Percentiles rank a stretch among this genome's conserved stretches.
These are phyloP conservation scores for Platanthera guangdongensis DNA, from an alignment of 106 monocot genomes.

Conservation along the genomic window DNA sequence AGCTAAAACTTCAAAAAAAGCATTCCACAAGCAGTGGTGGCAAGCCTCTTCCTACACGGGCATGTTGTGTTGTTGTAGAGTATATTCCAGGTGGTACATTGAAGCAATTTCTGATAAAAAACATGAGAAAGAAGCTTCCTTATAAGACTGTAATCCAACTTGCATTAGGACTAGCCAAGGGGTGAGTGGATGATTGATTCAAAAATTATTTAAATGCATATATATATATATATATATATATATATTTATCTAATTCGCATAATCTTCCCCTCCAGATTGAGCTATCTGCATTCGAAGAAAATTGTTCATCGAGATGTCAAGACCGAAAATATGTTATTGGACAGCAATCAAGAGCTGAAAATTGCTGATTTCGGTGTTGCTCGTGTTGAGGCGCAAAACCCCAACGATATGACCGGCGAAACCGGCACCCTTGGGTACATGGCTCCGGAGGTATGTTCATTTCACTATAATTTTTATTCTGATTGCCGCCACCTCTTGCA, in stretches of 20 bases:
- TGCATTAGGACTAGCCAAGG: conserved; percentile 59
- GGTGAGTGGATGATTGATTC: conserved; percentile 19
- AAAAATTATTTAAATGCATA: no score
- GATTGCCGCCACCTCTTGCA: no score
- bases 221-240: no score
- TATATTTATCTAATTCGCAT: no score
- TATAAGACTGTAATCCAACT: conserved; percentile 52
- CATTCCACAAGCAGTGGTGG: conserved; percentile 19
- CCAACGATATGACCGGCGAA: conserved; percentile 56
- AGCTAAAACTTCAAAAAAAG: conserved; percentile 48
- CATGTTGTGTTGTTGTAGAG: conserved; percentile 60
- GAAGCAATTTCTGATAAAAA: conserved; percentile 48
- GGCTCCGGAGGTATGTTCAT: conserved; percentile 59
- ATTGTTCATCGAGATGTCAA: conserved; percentile 85
- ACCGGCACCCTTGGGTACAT: conserved; percentile 76
- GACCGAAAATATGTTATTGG: conserved; percentile 70
- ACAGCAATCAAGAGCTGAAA: conserved; percentile 35
- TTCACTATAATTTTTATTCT: no score
- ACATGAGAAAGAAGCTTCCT: conserved; percentile 40
- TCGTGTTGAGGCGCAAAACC: conserved; percentile 36
- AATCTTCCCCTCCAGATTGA: conserved; percentile 34
- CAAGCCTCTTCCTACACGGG: conserved; percentile 17
- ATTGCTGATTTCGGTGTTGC: conserved; percentile 62
- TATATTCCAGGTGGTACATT: conserved; percentile 49
- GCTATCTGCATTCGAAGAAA: conserved; percentile 65